Conservation (phyloP, 1,139 yeast species). For the Hansenula lynferdii region DNA sequence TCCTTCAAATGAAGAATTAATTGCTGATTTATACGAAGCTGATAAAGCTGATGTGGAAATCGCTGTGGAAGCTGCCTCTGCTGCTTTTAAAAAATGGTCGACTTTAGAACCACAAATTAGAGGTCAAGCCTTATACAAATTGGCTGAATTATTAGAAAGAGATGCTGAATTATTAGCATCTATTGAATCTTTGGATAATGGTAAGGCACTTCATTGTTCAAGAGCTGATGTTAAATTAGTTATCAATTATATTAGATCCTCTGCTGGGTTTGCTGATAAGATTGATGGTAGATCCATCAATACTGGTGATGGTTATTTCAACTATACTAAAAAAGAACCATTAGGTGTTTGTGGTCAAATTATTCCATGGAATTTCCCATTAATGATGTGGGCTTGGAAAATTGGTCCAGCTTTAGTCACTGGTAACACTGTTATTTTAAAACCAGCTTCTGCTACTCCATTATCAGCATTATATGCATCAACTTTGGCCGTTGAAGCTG, state of each 20-base stretch:
- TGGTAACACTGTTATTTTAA: conserved; percentile 75
- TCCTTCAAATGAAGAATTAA: conserved; percentile 54
- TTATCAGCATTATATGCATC: conserved; percentile 66
- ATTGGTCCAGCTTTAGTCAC: conserved; percentile 78
- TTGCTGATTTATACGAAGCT: conserved; percentile 52
- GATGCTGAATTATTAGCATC: conserved; percentile 58
- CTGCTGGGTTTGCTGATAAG: conserved; percentile 82
- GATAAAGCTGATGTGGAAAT: conserved; percentile 50
- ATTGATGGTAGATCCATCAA: conserved; percentile 62
- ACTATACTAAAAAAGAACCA: conserved; percentile 58
- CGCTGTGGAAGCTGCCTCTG: conserved; percentile 54
- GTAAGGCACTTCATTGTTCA: conserved; percentile 60
- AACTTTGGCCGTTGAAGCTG: conserved; percentile 57
- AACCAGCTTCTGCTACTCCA: conserved; percentile 83
- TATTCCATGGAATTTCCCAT: conserved; percentile 86
- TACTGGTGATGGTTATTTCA: conserved; percentile 57
- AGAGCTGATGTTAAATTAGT: conserved; percentile 55
- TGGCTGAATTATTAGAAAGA: conserved; percentile 61
- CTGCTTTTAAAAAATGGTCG: conserved; percentile 48
- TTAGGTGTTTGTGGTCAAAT: conserved; percentile 77
- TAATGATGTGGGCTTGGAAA: conserved; percentile 82
- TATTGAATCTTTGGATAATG: conserved; percentile 78
- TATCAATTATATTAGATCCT: conserved; percentile 54
- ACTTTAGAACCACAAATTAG: conserved; percentile 45
- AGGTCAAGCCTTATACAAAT: conserved; percentile 50